phyloP scores from a whole-genome alignment of 2,329 filamentous ascomycete genomes.

The Thelonectria rubi region DNA sequence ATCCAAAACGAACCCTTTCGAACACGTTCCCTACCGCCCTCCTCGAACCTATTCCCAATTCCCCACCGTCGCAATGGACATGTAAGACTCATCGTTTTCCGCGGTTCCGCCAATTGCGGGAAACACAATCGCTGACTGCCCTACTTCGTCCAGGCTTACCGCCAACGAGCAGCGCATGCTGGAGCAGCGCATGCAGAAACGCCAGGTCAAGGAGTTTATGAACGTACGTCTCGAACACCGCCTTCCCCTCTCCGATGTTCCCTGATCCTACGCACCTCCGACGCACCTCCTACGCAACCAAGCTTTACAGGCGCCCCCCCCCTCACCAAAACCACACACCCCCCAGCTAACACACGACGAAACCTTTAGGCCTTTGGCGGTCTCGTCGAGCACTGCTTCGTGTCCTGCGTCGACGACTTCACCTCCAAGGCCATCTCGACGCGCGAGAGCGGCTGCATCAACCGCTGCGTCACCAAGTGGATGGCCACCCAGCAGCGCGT shows the following conservation, averaged over 20 bases:
- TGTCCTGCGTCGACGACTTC: constrained; percentile 97
- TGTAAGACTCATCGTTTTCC: constrained; percentile 31
- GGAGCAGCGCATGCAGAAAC: constrained; percentile 92
- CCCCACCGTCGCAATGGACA: constrained; percentile 42
- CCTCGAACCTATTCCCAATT: constrained; percentile 17
- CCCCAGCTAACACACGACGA: not conserved
- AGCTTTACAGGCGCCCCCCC: not conserved
- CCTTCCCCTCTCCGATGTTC: constrained; percentile 15
- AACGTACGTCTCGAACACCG: constrained; percentile 68
- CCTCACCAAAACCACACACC: not conserved
- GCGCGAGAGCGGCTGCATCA: constrained; percentile 90
- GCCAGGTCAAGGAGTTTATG: constrained; percentile 99
- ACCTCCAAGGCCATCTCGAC: constrained; percentile 92
- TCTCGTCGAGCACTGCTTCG: constrained; percentile 86
- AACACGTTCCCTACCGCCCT: constrained; percentile 5
- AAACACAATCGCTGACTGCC: constrained; percentile 23
- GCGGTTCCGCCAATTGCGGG: no score
- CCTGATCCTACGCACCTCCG: not conserved
- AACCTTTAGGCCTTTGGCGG: constrained; percentile 48
- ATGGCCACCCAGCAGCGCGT: constrained; percentile 91
- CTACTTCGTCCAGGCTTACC: constrained; percentile 66
- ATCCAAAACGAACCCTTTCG: constrained; percentile 15
- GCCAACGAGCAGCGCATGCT: constrained; percentile 89
- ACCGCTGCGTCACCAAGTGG: constrained; percentile 95
- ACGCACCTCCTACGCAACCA: no score